A percentile compares a stretch with the other conserved stretches of the same genome.
Evolutionary conservation across 2,329 filamentous ascomycete genomes (phyloP).

Genomic region (Xylaria sp.): DNA sequence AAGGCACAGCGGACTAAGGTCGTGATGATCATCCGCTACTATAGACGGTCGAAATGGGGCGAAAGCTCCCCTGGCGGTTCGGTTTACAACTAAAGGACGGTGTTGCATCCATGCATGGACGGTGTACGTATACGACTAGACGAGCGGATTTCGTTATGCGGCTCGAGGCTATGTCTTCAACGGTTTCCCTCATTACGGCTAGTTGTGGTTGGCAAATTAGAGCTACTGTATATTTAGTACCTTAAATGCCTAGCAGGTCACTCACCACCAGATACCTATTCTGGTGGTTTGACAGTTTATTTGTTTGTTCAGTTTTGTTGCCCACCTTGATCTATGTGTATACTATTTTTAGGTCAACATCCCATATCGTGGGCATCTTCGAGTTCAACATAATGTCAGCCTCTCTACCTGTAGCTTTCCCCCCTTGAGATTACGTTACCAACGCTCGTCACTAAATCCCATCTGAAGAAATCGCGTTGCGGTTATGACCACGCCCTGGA

Average conservation of each 20-base stretch:
- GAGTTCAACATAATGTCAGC: too few species aligned
- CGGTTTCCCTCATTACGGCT: background rate
- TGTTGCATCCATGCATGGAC: conserved; percentile 11
- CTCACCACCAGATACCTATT: background rate
- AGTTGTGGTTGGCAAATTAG: background rate
- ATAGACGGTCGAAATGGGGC: conserved; percentile 19
- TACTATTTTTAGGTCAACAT: too few species aligned
- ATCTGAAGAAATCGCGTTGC: too few species aligned
- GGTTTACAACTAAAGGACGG: conserved; percentile 14
- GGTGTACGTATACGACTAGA: background rate
- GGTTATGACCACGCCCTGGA: too few species aligned
- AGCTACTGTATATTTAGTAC: conserved; percentile 12
- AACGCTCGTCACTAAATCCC: too few species aligned
- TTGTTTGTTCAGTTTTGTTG: background rate
- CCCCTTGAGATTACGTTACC: too few species aligned
- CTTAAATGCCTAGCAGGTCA: background rate
- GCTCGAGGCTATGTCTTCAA: background rate
- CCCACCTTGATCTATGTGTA: too few species aligned
- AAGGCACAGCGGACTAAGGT: background rate
- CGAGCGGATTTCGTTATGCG: background rate
- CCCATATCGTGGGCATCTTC: too few species aligned
- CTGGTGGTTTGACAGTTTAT: background rate
- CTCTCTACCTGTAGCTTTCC: too few species aligned
- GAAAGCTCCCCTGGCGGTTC: conserved; percentile 4
- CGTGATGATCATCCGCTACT: background rate